Percentiles rank a stretch among this genome's conserved stretches.
Evolutionary conservation across 2,329 filamentous ascomycete genomes (phyloP).

Genomic region (Hymenoscyphus fructigenus): DNA sequence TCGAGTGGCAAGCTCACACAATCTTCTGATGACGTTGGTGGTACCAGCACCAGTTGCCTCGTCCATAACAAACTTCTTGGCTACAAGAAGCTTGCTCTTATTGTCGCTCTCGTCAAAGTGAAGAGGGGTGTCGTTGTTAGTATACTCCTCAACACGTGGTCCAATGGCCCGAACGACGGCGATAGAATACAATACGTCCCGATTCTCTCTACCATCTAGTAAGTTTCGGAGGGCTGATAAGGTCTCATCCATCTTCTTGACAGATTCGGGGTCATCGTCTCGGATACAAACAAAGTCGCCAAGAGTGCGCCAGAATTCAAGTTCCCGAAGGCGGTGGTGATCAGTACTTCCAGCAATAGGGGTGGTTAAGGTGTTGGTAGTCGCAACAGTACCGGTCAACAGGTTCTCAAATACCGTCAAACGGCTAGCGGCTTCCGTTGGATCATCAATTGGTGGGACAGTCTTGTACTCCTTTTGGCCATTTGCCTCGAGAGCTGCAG

Average conservation of each 20-base stretch:
- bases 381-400: slow-evolving; percentile 68
- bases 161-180: slow-evolving; percentile 76
- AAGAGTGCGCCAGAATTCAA: slow-evolving; percentile 81
- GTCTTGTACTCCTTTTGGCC: slow-evolving; percentile 37
- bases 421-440: slow-evolving; percentile 64
- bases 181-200: slow-evolving; percentile 88
- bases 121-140: slow-evolving; percentile 54
- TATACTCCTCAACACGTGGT: slow-evolving; percentile 60
- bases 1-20: slow-evolving; percentile 64
- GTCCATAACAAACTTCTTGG: slow-evolving; percentile 67
- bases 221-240: slow-evolving; percentile 66
- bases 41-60: slow-evolving; percentile 68
- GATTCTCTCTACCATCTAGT: slow-evolving; percentile 78
- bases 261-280: slow-evolving; percentile 56
- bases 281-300: slow-evolving; percentile 68
- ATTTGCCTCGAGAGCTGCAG: slow-evolving; percentile 33
- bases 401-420: slow-evolving; percentile 75
- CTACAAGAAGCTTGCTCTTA: slow-evolving; percentile 65
- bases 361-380: slow-evolving; percentile 55
- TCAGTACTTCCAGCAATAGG: slow-evolving; percentile 50
- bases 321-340: slow-evolving; percentile 58
- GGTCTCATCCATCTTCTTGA: slow-evolving; percentile 62
- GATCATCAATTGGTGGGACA: slow-evolving; percentile 56
- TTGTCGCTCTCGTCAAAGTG: slow-evolving; percentile 66
- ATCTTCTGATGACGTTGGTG: slow-evolving; percentile 69